Evolutionary conservation across 1,139 yeast species (phyloP), one percentile per base, ranked within the genome.

Genomic region (Yamadazyma taylorii): DNA sequence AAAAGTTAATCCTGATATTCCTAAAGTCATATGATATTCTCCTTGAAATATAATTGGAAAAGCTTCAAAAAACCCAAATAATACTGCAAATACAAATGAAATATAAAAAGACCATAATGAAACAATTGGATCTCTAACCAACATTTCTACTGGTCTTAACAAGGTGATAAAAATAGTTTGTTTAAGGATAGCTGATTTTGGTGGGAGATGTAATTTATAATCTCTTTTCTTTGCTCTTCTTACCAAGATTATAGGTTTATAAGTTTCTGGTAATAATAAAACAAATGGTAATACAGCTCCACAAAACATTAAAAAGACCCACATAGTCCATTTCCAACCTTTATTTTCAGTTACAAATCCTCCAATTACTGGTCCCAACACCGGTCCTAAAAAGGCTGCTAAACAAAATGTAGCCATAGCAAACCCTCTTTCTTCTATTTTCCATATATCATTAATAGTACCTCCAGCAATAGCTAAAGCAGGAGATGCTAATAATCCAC

Each of bases 401-500:
- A 78, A 63, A 63, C 83, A 79, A 63, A 81, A 85, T 37, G 75
- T 67, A 2, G 87, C 78, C 77, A 85, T 76, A 14, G 92, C 90
- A 13, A 81, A 51, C 12, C 86, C 84, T 53, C 79, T 63, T 52
- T 79, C 79, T 30, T 70, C 74, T 21, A 48, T 44, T 3, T 60
- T 50, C 82, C 87, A 83, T 30, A 83, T 62, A 60, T 89, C 97
- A 41, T 84, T 73, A 43, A 88, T 75, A 3, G 95, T 79, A 41
- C 96, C 97, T 41, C 90, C 94, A 10, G 92, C 96, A 48, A 86
- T 79, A 3, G 95, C 81, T 55, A 89, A 69, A 0, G 95, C 89
- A 4, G 96, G 96, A 4, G 92, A 79, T 0, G 94, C 86, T 40
- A 85, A 71, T 23, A 84, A 69, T 3, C 97, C 97, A 26, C 89